phyloP scores from a whole-genome alignment of 768 basidiomycete genomes.

The Phylloporus sp. region DNA sequence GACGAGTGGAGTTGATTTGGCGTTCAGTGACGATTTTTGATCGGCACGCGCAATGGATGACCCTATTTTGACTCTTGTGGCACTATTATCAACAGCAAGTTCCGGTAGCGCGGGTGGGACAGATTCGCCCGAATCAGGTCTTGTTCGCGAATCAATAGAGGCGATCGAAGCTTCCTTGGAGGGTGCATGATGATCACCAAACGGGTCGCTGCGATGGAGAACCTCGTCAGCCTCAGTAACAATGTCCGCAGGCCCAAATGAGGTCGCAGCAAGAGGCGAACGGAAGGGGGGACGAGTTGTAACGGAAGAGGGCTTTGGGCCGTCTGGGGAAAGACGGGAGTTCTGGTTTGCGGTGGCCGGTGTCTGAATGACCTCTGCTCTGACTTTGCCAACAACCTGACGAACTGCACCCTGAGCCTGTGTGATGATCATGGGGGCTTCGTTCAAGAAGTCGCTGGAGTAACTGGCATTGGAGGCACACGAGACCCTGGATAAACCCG shows the following conservation, averaged over 20 bases:
- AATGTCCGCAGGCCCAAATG: constrained; percentile 68
- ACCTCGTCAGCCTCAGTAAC: constrained; percentile 42
- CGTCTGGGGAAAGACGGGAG: constrained; percentile 30
- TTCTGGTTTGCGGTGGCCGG: constrained; percentile 35
- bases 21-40: constrained; percentile 47
- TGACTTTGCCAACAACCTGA: constrained; percentile 71
- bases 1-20: constrained; percentile 42
- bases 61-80: constrained; percentile 64
- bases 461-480: constrained; percentile 72
- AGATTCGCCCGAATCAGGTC: constrained; percentile 37
- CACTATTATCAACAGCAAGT: constrained; percentile 54
- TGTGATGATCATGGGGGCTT: constrained; percentile 78
- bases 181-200: constrained; percentile 50
- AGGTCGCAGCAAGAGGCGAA: constrained; percentile 65
- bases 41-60: constrained; percentile 34
- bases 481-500: constrained; percentile 57
- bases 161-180: constrained; percentile 10
- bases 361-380: constrained; percentile 73
- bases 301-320: constrained; percentile 38
- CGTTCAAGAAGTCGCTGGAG: constrained; percentile 73
- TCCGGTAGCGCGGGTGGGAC: constrained; percentile 49
- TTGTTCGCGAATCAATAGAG: constrained; percentile 23
- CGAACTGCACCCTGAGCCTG: constrained; percentile 57
- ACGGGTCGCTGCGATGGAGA: constrained; percentile 45
- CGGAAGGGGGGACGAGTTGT: constrained; percentile 42